Conservation (phyloP, 352 stramenopile genomes). For the Globisporangium irregulare region DNA sequence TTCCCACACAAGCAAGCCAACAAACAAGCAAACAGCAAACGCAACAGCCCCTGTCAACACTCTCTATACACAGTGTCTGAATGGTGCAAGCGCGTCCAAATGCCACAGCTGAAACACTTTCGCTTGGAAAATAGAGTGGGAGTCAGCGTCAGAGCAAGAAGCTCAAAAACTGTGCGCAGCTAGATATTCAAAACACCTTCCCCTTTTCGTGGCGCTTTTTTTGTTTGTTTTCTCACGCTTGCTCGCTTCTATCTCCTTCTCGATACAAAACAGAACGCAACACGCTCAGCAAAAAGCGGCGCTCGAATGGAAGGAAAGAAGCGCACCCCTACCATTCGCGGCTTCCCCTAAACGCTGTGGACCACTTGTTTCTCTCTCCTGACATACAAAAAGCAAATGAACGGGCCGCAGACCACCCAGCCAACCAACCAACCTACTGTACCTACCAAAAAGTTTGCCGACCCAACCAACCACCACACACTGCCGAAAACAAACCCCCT, state of each 20-base stretch:
- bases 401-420: neutral
- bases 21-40: neutral
- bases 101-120: neutral
- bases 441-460: neutral
- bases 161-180: neutral
- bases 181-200: neutral
- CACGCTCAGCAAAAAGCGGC: neutral
- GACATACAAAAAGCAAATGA: neutral
- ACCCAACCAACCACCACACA: neutral
- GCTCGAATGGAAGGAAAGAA: neutral
- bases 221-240: neutral
- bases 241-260: neutral
- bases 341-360: neutral
- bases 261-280: conserved; percentile 14
- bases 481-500: neutral
- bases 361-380: neutral
- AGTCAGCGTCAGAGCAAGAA: no score
- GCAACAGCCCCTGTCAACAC: neutral
- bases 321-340: neutral
- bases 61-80: neutral
- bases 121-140: neutral
- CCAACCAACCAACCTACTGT: conserved; percentile 3
- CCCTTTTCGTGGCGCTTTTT: conserved; percentile 1
- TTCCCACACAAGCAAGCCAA: neutral
- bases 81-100: neutral